phyloP scores from a whole-genome alignment of 2,329 filamentous ascomycete species.

The Sarocladium brachiariae region DNA sequence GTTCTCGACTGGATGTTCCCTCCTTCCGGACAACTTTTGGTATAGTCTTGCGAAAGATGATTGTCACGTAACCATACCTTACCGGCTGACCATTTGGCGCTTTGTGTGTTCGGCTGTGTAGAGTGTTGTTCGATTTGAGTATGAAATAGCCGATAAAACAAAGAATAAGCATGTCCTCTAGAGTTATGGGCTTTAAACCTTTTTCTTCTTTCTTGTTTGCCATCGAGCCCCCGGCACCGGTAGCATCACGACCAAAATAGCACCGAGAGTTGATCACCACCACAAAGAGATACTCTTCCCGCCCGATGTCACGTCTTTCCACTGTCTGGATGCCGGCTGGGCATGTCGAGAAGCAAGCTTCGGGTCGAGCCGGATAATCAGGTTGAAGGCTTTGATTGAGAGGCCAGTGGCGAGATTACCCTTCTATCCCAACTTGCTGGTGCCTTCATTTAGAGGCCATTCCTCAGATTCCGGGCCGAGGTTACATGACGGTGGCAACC shows the following conservation, averaged over 20 bases:
- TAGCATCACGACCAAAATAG: neutral
- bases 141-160: neutral
- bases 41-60: neutral
- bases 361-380: constrained; percentile 1
- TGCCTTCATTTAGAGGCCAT: neutral
- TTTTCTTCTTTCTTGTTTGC: neutral
- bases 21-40: neutral
- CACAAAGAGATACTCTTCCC: neutral
- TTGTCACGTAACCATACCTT: too few relatives aligned
- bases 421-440: neutral
- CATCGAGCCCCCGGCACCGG: neutral
- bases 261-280: neutral
- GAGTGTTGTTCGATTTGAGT: constrained; percentile 3
- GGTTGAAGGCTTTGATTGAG: neutral
- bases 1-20: neutral
- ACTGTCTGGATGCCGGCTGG: neutral
- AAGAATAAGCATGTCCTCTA: neutral
- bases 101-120: neutral
- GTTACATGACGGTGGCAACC: neutral
- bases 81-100: neutral
- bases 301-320: neutral
- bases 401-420: neutral
- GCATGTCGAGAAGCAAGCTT: neutral
- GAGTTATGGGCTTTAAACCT: neutral
- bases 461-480: neutral